Conservation (phyloP, 768 basidiomycete genomes). For the Strobilomyces confusus region DNA sequence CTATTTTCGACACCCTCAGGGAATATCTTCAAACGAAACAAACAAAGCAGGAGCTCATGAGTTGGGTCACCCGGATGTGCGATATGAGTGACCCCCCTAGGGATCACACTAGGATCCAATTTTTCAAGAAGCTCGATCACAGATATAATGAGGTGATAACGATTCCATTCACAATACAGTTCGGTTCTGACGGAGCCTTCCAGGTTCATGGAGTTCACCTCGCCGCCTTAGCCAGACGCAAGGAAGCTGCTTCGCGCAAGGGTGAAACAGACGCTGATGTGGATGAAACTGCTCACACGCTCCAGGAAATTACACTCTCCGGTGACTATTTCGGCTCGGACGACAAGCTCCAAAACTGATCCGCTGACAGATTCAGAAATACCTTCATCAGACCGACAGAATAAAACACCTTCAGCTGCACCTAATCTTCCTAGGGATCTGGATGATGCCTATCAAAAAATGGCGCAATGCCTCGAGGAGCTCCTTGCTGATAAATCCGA, state of each 20-base stretch:
- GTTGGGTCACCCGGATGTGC: not conserved
- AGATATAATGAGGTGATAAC: not conserved
- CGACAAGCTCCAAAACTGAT: not conserved
- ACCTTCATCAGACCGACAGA: not conserved
- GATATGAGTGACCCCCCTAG: too few species aligned
- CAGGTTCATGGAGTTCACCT: not conserved
- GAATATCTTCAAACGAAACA: not conserved
- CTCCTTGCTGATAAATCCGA: not conserved
- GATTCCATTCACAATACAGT: too few species aligned
- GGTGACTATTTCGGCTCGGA: not conserved
- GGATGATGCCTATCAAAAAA: not conserved
- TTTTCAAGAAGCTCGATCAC: not conserved
- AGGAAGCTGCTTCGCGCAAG: too few species aligned
- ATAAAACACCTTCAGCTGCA: too few species aligned
- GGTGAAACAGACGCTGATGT: not conserved
- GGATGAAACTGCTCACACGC: not conserved
- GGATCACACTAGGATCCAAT: not conserved
- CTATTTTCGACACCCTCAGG: conserved; percentile 7
- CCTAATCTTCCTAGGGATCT: not conserved
- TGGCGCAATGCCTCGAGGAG: not conserved
- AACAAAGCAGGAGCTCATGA: not conserved
- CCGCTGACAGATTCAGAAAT: not conserved
- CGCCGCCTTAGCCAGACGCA: not conserved
- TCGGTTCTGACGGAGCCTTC: not conserved
- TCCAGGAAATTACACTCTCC: not conserved